Percentiles rank a stretch among this genome's conserved stretches.
These are phyloP conservation scores for Penicillium aurantiogriseum DNA, from an alignment of 2,329 filamentous ascomycete species.

Conservation along the genomic window DNA sequence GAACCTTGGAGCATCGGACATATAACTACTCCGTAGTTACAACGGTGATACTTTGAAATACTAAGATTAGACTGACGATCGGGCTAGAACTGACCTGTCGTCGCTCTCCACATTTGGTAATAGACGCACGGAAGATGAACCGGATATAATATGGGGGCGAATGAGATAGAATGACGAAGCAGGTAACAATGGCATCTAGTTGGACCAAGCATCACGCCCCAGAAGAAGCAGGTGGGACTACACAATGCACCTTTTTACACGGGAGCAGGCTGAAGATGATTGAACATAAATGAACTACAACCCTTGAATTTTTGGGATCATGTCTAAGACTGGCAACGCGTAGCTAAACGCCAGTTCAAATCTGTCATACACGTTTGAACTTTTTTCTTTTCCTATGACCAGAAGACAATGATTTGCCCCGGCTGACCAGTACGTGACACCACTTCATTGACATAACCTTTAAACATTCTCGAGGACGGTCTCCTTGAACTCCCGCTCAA, in stretches of 20 bases:
- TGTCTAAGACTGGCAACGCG: slow-evolving; percentile 13
- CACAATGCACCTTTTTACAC: not conserved
- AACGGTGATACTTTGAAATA: not conserved
- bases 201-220: not conserved
- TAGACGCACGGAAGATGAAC: not conserved
- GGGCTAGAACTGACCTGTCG: not conserved
- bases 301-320: slow-evolving; percentile 14
- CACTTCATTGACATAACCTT: slow-evolving; percentile 64
- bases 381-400: slow-evolving; percentile 29
- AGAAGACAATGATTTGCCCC: slow-evolving; percentile 27
- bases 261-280: not conserved
- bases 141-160: not conserved
- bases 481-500: slow-evolving; percentile 99
- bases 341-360: slow-evolving; percentile 13
- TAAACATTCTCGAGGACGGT: slow-evolving; percentile 90
- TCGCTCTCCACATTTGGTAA: not conserved
- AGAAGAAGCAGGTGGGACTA: not conserved
- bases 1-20: too few relatives aligned
- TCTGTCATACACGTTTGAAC: slow-evolving; percentile 29
- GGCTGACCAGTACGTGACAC: slow-evolving; percentile 74
- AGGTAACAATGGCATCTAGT: not conserved
- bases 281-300: slow-evolving; percentile 14
- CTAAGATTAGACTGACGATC: not conserved
- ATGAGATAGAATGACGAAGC: not conserved
- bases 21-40: too few relatives aligned